A percentile compares a stretch with the other conserved stretches of the same genome.
phyloP scores from a whole-genome alignment of 1,284 basidiomycete species.

The Apiotrichum veenhuisii region DNA sequence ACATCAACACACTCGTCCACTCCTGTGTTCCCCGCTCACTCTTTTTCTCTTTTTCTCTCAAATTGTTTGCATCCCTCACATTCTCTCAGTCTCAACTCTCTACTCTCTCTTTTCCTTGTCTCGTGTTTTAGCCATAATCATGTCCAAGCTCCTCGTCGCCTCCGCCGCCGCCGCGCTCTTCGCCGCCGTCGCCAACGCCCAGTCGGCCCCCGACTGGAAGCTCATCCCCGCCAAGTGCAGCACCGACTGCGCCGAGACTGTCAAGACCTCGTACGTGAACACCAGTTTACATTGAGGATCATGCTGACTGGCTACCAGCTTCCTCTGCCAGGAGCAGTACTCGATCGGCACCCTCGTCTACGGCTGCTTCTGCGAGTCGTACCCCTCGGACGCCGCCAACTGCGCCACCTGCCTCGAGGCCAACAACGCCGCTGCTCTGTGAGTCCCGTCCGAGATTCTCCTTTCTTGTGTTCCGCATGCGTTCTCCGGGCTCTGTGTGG shows the following conservation, averaged over 20 bases:
- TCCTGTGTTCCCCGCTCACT: neutral
- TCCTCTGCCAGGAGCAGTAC: conserved; percentile 23
- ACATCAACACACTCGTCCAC: neutral
- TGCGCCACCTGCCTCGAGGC: conserved; percentile 41
- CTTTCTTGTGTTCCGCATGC: neutral
- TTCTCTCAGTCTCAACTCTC: neutral
- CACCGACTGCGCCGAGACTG: conserved; percentile 31
- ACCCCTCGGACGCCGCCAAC: conserved; percentile 35
- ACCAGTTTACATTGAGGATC: too few species aligned
- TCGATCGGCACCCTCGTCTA: conserved; percentile 29
- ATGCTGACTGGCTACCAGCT: conserved; percentile 2
- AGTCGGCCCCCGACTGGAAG: conserved; percentile 42
- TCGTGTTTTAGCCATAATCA: too few species aligned
- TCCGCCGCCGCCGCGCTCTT: conserved; percentile 30
- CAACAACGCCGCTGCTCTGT: conserved; percentile 41
- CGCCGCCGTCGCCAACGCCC: conserved; percentile 31
- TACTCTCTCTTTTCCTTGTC: neutral
- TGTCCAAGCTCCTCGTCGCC: conserved; percentile 29
- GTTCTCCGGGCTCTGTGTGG: too few species aligned
- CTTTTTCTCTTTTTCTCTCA: neutral
- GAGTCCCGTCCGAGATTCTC: neutral
- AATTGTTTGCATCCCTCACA: neutral
- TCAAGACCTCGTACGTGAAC: conserved; percentile 29
- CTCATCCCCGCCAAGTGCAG: conserved; percentile 44
- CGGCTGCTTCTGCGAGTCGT: conserved; percentile 46